Base-by-base conservation (phyloP, 768 basidiomycete species). In the Boletus tylopilopsis region DNA sequence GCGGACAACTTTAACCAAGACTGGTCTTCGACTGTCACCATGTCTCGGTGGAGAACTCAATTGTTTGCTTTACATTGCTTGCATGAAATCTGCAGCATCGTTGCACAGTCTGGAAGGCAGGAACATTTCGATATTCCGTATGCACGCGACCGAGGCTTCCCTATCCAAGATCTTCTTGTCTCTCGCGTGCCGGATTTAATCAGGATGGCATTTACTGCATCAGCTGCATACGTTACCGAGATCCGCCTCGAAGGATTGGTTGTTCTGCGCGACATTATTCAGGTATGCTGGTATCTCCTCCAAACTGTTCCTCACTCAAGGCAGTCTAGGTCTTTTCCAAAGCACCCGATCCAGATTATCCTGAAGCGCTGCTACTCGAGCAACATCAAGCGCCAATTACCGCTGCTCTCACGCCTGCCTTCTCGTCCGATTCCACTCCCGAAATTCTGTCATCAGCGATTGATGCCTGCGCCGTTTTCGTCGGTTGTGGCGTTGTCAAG, bases 371-470 rank as follows among this genome's bases (percentile, higher is more conserved):
- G 6, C 73, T 99, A 3, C 79, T 99, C 12, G 95, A 99, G 64
- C 96, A 99, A 66, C 89, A 96, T 67, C 96, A 99, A 70, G 95
- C 96, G 0, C 95, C 96, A 0, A 95, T 99, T 51, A 96, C 95
- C 2, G 93, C 96, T 18, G 96, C 96, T 0, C 76, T 98, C 16
- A 98, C 95, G 0, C 95, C 96, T 0, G 94, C 94, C 0, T 98
- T 99, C 62, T 93, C 92, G 2, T 78, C 91, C 0, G 96, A 98
- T 63, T 91, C 94, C 1, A 92, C 93, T 1, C 95, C 95, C 0
- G 95, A 99, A 64, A 94, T 98, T 27, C 63, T 97, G 34, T 90
- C 94, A 0, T 85, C 90, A 22, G 95, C 94, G 1, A 84, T 98
- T 16, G 83, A 93, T 62, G 87, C 93, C 10, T 97, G 95, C 59